Evolutionary conservation across 768 basidiomycete species (phyloP), one percentile per base, ranked within the genome.

Genomic region (Leccinum uliginosum): DNA sequence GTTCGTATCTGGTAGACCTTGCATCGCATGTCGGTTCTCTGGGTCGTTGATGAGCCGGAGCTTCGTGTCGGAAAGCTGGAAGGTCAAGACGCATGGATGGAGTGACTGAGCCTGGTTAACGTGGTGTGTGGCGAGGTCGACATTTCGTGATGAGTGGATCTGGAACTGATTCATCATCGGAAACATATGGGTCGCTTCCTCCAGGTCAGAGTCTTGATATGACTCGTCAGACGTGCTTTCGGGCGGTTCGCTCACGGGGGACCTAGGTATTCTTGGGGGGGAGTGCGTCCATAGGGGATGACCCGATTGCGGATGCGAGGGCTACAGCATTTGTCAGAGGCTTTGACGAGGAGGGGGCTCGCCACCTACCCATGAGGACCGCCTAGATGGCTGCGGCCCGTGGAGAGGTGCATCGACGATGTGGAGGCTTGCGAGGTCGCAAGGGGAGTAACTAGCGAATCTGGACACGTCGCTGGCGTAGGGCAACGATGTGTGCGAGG

Each of bases 161-260:
- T 72, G 70, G 19, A 73, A 73, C 50, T 64, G 62, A 45, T 63
- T 66, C 62, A 68, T 61, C 70, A 73, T 67, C 50, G 68, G 72
- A 2, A 58, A 71, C 66, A 73, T 73, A 26, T 50, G 49, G 47
- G 43, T 62, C 44, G 12, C 50, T 26, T 70, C 71, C 24, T 68
- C 68, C 35, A 32, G 53, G 38, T 68, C 72, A 6, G 72, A 70
- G 44, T 65, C 71, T 51, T 63, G 70, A 50, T 56, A 59, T 14
- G 65, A 72, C 43, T 68, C 62, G 32, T 68, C 69, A 9, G 67
- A 67, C 49, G 57, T 71, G 57, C 67, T 68, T 47, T 72, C 70
- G 1, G 70, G 57, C 9, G 66, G 67, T 29, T 68, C 59, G 45
- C 72, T 72, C 17, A 59, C 66, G 3, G 71, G 66, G 19, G 72